phyloP scores from a whole-genome alignment of 2,329 filamentous ascomycete species.

The Scedosporium boydii region DNA sequence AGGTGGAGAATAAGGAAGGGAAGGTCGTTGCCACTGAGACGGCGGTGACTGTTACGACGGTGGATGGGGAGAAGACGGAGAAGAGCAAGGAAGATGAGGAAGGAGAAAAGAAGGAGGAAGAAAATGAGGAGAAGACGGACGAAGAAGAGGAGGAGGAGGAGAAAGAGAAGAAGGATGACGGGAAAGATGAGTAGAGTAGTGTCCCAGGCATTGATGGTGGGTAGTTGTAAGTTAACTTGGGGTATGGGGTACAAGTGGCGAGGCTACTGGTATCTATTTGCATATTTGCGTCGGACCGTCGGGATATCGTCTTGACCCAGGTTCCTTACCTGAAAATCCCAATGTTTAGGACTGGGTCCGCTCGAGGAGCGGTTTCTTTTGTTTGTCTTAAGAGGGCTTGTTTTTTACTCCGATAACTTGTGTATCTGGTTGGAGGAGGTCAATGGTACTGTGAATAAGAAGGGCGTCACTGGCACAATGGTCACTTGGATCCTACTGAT shows the following conservation, averaged over 20 bases:
- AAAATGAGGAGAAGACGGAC: slow-evolving; percentile 6
- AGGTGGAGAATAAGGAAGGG: slow-evolving; percentile 1
- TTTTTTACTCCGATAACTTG: background rate
- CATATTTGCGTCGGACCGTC: background rate
- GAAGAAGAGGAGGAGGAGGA: slow-evolving; percentile 7
- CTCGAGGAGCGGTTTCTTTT: background rate
- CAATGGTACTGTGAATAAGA: background rate
- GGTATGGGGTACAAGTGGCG: background rate
- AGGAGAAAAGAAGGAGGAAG: slow-evolving; percentile 9
- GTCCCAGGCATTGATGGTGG: too few relatives aligned
- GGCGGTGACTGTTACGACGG: slow-evolving; percentile 9
- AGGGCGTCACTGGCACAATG: background rate
- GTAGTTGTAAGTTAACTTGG: background rate
- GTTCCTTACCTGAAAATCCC: background rate
- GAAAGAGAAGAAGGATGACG: slow-evolving; percentile 2
- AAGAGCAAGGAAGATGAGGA: slow-evolving; percentile 15
- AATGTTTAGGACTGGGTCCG: background rate
- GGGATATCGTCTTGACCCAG: background rate
- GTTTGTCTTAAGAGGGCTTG: background rate
- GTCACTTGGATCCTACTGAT: background rate
- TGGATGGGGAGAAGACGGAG: slow-evolving; percentile 9
- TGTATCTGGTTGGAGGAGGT: background rate
- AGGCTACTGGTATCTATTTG: background rate
- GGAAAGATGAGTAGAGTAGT: background rate
- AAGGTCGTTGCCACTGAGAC: background rate